Conservation (phyloP, 352 stramenopile species). For the Pythium utonaiense region DNA sequence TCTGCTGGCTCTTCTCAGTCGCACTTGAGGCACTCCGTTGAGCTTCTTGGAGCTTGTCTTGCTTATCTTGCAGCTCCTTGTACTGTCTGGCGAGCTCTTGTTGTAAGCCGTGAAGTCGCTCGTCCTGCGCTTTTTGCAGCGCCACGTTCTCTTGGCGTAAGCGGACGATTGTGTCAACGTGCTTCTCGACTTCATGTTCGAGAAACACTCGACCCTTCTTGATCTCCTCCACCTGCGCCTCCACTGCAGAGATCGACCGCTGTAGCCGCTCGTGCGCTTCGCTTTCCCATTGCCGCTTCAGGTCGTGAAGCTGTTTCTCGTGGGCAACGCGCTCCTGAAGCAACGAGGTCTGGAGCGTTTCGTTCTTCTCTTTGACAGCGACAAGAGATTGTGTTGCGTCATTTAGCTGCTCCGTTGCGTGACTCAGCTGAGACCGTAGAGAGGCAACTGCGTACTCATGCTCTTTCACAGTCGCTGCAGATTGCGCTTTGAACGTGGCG, state of each 20-base stretch:
- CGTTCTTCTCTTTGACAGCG: constrained; percentile 40
- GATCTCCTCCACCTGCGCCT: constrained; percentile 63
- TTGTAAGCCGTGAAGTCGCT: constrained; percentile 29
- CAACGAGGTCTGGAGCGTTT: constrained; percentile 41
- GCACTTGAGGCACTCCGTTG: constrained; percentile 33
- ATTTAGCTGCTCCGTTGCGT: constrained; percentile 35
- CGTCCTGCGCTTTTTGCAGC: constrained; percentile 43
- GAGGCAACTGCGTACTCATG: constrained; percentile 40
- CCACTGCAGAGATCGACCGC: constrained; percentile 45
- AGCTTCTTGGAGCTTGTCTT: constrained; percentile 27
- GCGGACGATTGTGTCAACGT: constrained; percentile 43
- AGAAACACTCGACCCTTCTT: constrained; percentile 54
- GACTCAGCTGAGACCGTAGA: constrained; percentile 46
- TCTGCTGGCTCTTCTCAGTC: constrained; percentile 42
- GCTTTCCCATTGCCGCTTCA: constrained; percentile 51
- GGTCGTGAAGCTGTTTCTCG: constrained; percentile 44
- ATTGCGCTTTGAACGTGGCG: constrained; percentile 33
- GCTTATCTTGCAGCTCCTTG: constrained; percentile 41
- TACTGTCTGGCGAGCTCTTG: constrained; percentile 36
- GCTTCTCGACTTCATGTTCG: constrained; percentile 63
- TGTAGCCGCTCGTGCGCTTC: constrained; percentile 56
- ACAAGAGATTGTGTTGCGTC: constrained; percentile 25
- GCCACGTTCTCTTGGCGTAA: constrained; percentile 57
- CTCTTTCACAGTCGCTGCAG: constrained; percentile 25
- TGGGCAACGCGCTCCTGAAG: constrained; percentile 52